These are phyloP conservation scores for Cyberlindnera xylosilytica DNA, from an alignment of 805 yeast genomes.

Conservation along the genomic window DNA sequence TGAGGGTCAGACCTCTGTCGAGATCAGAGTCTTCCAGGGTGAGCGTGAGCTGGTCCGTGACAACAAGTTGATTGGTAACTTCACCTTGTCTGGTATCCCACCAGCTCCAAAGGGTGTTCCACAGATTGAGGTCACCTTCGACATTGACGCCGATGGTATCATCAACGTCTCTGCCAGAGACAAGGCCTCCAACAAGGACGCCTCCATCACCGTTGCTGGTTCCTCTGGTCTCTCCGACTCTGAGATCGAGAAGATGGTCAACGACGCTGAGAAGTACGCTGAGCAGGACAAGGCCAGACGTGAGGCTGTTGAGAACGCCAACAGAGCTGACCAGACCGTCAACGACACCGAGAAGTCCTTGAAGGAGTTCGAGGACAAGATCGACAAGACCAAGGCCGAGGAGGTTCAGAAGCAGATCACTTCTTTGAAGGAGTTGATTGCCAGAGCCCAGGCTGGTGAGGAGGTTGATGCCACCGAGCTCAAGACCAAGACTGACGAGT, in stretches of 20 bases:
- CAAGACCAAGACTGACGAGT: conserved; percentile 77
- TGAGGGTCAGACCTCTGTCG: conserved; percentile 99
- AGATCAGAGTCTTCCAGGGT: conserved; percentile 98
- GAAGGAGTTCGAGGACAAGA: conserved; percentile 66
- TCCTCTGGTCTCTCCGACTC: conserved; percentile 60
- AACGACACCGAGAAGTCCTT: conserved; percentile 88
- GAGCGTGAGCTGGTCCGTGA: conserved; percentile 78
- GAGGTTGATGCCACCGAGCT: conserved; percentile 56
- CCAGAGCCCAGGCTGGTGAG: conserved; percentile 66
- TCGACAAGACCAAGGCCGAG: conserved; percentile 53
- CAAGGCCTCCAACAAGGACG: conserved; percentile 77
- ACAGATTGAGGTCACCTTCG: conserved; percentile 73
- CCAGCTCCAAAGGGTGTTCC: conserved; percentile 79
- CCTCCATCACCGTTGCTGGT: conserved; percentile 63
- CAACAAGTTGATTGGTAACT: conserved; percentile 76
- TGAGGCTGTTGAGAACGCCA: conserved; percentile 70
- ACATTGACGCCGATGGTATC: conserved; percentile 45
- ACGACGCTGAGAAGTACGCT: conserved; percentile 58
- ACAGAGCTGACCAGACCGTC: conserved; percentile 77
- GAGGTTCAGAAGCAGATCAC: conserved; percentile 39
- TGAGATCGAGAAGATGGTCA: conserved; percentile 58
- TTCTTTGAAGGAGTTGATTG: conserved; percentile 67
- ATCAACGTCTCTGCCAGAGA: conserved; percentile 83
- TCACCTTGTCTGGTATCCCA: conserved; percentile 70
- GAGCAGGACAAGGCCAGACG: conserved; percentile 55